A percentile compares a stretch with the other conserved stretches of the same genome.
phyloP scores from a whole-genome alignment of 2,329 filamentous ascomycete species.

The Penicillium sp. region DNA sequence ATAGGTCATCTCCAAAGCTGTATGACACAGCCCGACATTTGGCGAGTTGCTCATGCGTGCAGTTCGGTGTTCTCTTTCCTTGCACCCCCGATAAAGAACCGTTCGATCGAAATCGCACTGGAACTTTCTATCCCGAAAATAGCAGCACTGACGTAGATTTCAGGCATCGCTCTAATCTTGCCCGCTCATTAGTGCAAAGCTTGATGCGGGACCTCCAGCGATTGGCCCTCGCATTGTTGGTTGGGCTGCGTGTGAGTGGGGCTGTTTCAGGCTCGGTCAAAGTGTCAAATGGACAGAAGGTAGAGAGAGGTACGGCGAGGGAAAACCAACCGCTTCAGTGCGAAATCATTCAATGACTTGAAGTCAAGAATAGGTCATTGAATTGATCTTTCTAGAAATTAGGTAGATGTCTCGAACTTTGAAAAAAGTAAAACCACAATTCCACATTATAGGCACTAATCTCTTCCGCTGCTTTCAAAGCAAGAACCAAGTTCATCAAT shows the following conservation, averaged over 20 bases:
- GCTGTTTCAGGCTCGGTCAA: not conserved
- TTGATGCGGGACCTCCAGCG: not conserved
- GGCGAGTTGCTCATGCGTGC: not conserved
- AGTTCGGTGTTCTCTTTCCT: not conserved
- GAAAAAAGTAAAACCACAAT: not conserved
- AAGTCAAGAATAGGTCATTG: not conserved
- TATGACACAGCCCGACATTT: not conserved
- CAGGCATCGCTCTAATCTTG: not conserved
- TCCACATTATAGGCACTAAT: not conserved
- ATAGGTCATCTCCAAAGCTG: not conserved
- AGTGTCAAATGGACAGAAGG: slow-evolving; percentile 1
- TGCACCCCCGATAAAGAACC: not conserved
- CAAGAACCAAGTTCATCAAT: not conserved
- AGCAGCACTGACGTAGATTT: slow-evolving; percentile 9
- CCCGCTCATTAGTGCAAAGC: slow-evolving; percentile 11
- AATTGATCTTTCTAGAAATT: not conserved
- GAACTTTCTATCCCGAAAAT: slow-evolving; percentile 6
- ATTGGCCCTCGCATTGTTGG: slow-evolving; percentile 11
- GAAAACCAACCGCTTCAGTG: not conserved
- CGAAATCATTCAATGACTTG: not conserved
- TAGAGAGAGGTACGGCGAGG: not conserved
- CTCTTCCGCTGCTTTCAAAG: not conserved
- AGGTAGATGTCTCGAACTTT: not conserved
- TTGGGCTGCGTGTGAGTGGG: slow-evolving; percentile 16
- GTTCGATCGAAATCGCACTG: not conserved